A percentile compares a stretch with the other conserved stretches of the same genome.
phyloP scores from a whole-genome alignment of 345 rosid species.

The Anacardium occidentale region DNA sequence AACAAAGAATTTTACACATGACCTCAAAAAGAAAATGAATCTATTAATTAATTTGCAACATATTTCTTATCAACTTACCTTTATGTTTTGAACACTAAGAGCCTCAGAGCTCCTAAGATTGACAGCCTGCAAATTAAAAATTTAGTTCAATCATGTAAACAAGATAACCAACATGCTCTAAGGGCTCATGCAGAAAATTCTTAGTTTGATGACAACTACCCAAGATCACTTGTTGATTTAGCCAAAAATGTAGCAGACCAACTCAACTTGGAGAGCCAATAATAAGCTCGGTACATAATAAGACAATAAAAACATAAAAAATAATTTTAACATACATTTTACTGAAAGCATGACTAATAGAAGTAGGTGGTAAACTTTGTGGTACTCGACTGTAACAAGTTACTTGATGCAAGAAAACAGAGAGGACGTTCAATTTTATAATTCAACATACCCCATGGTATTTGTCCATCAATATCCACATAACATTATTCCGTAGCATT shows the following conservation, averaged over 20 bases:
- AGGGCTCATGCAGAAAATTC: not conserved
- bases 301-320: not conserved
- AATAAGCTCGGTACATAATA: not conserved
- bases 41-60: slow-evolving; percentile 9
- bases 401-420: not conserved
- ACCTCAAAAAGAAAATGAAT: slow-evolving; percentile 15
- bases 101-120: slow-evolving; percentile 71
- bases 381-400: not conserved
- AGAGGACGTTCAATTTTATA: not conserved
- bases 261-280: not conserved
- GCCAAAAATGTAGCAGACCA: not conserved
- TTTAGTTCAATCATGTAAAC: slow-evolving; percentile 2
- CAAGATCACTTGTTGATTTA: slow-evolving; percentile 3
- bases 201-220: not conserved
- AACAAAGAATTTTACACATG: slow-evolving; percentile 21
- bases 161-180: not conserved
- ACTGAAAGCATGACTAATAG: not conserved
- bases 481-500: not conserved
- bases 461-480: not conserved
- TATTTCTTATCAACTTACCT: slow-evolving; percentile 49
- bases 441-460: not conserved
- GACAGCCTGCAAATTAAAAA: slow-evolving; percentile 57
- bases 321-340: not conserved
- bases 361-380: not conserved
- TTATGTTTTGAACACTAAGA: slow-evolving; percentile 29